Conservation (phyloP, 345 rosid genomes). For the Hypericum androsaemum region DNA sequence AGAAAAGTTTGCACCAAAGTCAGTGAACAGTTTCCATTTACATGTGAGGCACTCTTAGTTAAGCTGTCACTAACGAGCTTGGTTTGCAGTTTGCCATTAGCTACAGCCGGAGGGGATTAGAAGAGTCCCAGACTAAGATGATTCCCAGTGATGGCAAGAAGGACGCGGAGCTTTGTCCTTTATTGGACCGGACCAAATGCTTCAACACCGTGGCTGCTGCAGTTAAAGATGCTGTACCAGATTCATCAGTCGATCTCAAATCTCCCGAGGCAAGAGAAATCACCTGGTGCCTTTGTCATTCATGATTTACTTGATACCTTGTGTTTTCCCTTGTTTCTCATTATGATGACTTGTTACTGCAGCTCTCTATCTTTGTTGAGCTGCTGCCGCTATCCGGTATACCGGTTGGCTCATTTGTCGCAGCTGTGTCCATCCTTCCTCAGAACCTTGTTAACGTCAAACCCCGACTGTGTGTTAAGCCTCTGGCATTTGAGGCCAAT, state of each 20-base stretch:
- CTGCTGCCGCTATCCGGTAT: constrained; percentile 73
- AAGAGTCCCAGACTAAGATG: constrained; percentile 41
- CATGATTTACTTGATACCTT: neutral
- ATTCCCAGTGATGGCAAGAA: constrained; percentile 25
- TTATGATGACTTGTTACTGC: constrained; percentile 18
- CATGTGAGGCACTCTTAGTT: no score
- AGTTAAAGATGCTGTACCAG: constrained; percentile 63
- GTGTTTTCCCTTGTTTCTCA: constrained; percentile 2
- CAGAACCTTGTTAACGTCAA: constrained; percentile 59
- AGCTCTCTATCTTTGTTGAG: constrained; percentile 75
- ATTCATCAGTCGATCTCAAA: constrained; percentile 77
- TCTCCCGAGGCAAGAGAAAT: constrained; percentile 56
- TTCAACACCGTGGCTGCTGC: constrained; percentile 69
- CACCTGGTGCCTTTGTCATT: neutral
- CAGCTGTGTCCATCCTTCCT: constrained; percentile 74
- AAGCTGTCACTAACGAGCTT: neutral
- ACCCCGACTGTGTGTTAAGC: constrained; percentile 70
- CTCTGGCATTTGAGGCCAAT: constrained; percentile 40
- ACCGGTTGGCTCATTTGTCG: constrained; percentile 44
- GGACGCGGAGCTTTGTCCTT: constrained; percentile 29
- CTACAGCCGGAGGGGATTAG: constrained; percentile 75
- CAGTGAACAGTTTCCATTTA: no score
- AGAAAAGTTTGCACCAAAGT: no score
- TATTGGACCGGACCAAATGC: constrained; percentile 73
- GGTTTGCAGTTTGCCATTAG: constrained; percentile 74